Base-by-base conservation (phyloP, 495 filamentous ascomycete species). In the Wilcoxina mikolae region DNA sequence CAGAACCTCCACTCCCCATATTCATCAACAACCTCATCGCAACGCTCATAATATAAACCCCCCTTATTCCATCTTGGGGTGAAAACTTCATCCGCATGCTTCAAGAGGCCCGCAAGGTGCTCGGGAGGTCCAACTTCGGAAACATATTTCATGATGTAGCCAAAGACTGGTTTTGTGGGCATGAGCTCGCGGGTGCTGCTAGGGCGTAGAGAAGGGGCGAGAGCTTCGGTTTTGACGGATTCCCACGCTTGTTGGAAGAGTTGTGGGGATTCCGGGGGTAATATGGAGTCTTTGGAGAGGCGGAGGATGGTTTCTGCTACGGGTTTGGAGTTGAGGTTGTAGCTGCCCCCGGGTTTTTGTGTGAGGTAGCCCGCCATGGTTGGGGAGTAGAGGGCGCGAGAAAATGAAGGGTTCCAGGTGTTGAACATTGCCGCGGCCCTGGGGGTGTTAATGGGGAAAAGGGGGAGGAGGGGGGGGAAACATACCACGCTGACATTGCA, bases 381-480 rank as follows among this genome's bases (percentile, higher is more conserved):
- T 53, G 43, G 15, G 26, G 51, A 3, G 22, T 43, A 41, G 33
- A 61, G 3, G 58, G 45, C 52, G 42, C 27, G 27, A 47, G 56
- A 17, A 49, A 50, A 27, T 53, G 56, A 18, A 10, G 59, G 58
- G 25, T 66, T 67, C 65, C 65, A 68, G 3, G 67, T 53, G 39
- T 68, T 67, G 55, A 67, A 64, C 55, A 64, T 67, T 29, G 65
- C 65, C 22, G 52, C 56, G 0, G 62, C 58, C 65, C 67, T 67
- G 11, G 11, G 35, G n/a, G 2, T 3, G 33, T 31, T 9, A 35
- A 35, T 7, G 7, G 15, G 31, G 31, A 35, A 7, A 7, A 15
- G 7, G 31, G 31, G 31, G 31, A 7, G 31, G 31, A 35, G 31
- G 31, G 38, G 20, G 22, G n/a, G 9, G 43, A 3, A 15, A 46